A percentile compares a stretch with the other conserved stretches of the same genome.
Conservation (phyloP, 202 grass and related monocot genomes). For the Eragrostis tef region DNA sequence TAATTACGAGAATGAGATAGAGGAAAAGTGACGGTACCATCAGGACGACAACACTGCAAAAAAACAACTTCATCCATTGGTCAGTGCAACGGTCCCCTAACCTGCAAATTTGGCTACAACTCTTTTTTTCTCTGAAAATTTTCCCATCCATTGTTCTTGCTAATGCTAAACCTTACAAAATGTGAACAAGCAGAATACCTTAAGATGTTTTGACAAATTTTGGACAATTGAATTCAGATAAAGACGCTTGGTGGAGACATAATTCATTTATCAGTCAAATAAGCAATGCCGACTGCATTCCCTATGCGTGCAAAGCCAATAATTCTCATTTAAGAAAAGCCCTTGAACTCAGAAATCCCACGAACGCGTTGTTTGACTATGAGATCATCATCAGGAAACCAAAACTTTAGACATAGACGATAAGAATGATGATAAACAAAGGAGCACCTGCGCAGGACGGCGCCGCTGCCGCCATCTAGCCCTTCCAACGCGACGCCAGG, state of each 20-base stretch:
- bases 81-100: neutral
- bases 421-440: neutral
- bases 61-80: slow-evolving; percentile 35
- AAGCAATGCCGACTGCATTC: neutral
- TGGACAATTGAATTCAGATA: neutral
- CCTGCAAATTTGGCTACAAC: neutral
- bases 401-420: neutral
- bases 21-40: neutral
- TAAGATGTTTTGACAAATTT: slow-evolving; percentile 30
- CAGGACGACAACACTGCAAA: slow-evolving; percentile 26
- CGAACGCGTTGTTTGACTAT: neutral
- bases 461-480: slow-evolving; percentile 52
- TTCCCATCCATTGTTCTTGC: slow-evolving; percentile 36
- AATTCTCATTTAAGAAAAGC: neutral
- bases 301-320: neutral
- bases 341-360: no score
- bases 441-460: slow-evolving; percentile 67
- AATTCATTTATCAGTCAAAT: neutral
- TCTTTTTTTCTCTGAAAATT: slow-evolving; percentile 38
- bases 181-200: slow-evolving; percentile 14
- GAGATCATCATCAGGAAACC: neutral
- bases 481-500: slow-evolving; percentile 62
- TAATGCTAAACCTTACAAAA: slow-evolving; percentile 19
- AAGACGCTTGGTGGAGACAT: neutral
- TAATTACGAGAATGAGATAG: slow-evolving; percentile 30